Evolutionary conservation across 257 asterid species (phyloP).

Genomic region (Eustoma russellianum): DNA sequence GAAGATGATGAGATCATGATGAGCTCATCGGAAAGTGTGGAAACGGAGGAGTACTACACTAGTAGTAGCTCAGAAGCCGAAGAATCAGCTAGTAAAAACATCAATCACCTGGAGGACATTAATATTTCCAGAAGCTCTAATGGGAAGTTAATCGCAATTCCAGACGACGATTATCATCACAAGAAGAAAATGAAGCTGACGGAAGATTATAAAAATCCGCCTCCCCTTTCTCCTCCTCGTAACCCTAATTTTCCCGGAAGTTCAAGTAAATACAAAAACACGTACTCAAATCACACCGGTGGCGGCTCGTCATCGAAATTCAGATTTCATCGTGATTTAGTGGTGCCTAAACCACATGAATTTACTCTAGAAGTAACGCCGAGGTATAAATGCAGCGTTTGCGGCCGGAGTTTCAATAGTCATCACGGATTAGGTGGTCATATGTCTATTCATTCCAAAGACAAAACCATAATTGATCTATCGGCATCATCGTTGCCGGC

Average conservation of each 20-base stretch:
- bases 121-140: not conserved
- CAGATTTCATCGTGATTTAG: no score
- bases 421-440: conserved; percentile 46
- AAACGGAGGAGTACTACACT: no score
- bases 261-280: no score
- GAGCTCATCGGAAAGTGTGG: no score
- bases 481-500: not conserved
- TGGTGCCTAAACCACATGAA: no score
- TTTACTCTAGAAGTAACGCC: no score
- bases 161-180: conserved; percentile 5
- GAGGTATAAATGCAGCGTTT: conserved; percentile 13
- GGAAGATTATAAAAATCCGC: conserved; percentile 13
- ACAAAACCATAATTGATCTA: conserved; percentile 16
- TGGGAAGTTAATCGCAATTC: conserved; percentile 1
- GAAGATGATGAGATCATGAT: no score
- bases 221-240: no score
- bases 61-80: conserved; percentile 9
- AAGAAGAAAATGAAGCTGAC: conserved; percentile 32
- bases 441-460: conserved; percentile 34
- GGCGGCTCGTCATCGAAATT: no score
- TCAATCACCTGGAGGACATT: not conserved
- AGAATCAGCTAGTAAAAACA: conserved; percentile 6
- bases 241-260: no score
- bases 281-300: no score
- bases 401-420: conserved; percentile 24